Evolutionary conservation across 805 yeast species (phyloP), one percentile per base, ranked within the genome.

Genomic region (Brettanomyces bruxellensis): DNA sequence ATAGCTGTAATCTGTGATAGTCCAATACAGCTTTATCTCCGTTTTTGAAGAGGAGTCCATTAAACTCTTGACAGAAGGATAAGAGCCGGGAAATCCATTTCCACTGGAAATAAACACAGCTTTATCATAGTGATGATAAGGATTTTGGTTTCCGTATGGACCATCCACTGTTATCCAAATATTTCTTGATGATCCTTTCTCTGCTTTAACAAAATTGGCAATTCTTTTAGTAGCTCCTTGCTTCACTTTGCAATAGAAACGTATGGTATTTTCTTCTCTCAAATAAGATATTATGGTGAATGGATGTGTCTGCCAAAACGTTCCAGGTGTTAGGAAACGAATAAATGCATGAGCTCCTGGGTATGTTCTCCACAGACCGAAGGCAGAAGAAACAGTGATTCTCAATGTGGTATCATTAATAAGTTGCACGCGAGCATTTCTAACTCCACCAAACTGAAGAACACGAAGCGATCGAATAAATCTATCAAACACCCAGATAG

Each of bases 31-130:
- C 47, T 75, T 72, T 30, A 71, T 61, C 38, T 60, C 57, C 24
- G 62, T 67, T 40, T 64, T 61, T 2, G 65, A 45, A 38, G 64
- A 59, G 7, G 55, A 47, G 9, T 49, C 23, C 6, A 67, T 72
- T n/a, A 64, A 48, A 23, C 57, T 57, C 38, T 45, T 28, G 22
- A 67, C 71, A 55, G 74, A 76, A 12, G 72, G 65, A 51, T 63
- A 72, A 30, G 73, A 67, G 42, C 80, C 86, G 1, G 91, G 81
- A 44, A 85, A 68, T 45, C 93, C 93, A 45, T 79, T 79, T 30
- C 93, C 91, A 42, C 88, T 90, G 6, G 90, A 83, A 24, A 84
- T 50, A 40, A 81, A 70, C 5, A 82, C 69, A 5, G 81, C 73
- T 47, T 75, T 72, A 43, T 78, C 74, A 53, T 73, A 82, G 40